Evolutionary conservation across 768 basidiomycete genomes (phyloP).

Genomic region (Boletus eberwhitei): DNA sequence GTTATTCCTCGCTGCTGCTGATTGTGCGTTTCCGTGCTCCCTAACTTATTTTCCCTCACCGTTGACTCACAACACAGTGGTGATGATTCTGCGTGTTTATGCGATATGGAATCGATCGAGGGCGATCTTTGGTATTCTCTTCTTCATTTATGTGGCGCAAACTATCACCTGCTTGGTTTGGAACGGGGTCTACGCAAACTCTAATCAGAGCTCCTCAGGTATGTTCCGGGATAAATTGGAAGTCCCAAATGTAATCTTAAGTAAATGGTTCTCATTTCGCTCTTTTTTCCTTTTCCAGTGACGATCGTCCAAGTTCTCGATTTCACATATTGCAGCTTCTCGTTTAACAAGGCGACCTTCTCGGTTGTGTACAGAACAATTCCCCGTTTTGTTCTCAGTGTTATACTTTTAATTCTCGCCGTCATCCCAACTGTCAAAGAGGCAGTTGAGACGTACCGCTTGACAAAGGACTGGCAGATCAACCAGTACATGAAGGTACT

Average conservation of each 20-base stretch:
- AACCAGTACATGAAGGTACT: slow-evolving; percentile 6
- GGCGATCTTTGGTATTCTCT: background rate
- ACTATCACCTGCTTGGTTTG: background rate
- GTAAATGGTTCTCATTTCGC: no score
- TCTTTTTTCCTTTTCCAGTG: background rate
- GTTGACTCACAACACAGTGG: slow-evolving; percentile 2
- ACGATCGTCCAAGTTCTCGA: background rate
- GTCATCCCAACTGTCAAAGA: background rate
- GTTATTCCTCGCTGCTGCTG: slow-evolving; percentile 1
- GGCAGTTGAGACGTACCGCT: slow-evolving; percentile 1
- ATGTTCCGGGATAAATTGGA: background rate
- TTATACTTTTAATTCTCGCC: slow-evolving; percentile 3
- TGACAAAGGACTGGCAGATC: slow-evolving; percentile 3
- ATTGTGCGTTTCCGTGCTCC: slow-evolving; percentile 3
- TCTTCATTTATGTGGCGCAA: background rate
- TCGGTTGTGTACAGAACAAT: slow-evolving; percentile 3
- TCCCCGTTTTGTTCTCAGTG: slow-evolving; percentile 3
- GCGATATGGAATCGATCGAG: slow-evolving; percentile 15
- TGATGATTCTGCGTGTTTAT: slow-evolving; percentile 19
- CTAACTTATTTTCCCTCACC: rapidly evolving
- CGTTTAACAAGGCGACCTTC: background rate
- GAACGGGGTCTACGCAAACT: background rate
- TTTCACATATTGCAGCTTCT: background rate
- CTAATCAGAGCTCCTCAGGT: slow-evolving; percentile 4
- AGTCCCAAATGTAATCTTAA: no score